Conservation (phyloP, 139 green algal species). For the Chlamydomonas incerta region DNA sequence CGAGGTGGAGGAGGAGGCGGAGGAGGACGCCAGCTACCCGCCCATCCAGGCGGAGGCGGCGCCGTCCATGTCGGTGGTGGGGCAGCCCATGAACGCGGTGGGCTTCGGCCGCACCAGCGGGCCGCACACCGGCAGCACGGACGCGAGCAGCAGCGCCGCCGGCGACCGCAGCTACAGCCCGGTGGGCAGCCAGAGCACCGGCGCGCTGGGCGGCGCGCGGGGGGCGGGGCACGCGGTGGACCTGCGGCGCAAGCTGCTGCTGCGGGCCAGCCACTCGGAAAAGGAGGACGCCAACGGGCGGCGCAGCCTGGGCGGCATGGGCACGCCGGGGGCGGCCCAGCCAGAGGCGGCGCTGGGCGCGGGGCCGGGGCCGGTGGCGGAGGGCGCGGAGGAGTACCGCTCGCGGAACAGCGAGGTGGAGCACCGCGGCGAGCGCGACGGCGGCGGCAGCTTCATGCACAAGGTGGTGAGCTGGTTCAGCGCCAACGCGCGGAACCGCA, state of each 20-base stretch:
- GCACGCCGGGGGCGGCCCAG: background rate
- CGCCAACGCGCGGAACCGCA: slow-evolving; percentile 17
- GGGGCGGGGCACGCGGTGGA: background rate
- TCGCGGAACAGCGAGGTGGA: slow-evolving; percentile 21
- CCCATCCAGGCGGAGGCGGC: slow-evolving; percentile 30
- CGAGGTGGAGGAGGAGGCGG: background rate
- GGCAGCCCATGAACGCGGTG: background rate
- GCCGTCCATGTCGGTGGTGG: background rate
- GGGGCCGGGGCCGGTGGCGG: background rate
- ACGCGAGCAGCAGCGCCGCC: background rate
- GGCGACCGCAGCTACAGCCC: background rate
- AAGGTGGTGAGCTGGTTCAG: slow-evolving; percentile 27
- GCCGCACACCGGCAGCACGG: background rate
- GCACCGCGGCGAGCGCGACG: background rate
- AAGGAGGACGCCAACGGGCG: background rate
- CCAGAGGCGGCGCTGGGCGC: background rate
- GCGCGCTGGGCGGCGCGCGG: background rate
- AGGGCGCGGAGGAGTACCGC: slow-evolving; percentile 20
- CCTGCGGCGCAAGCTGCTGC: slow-evolving; percentile 31
- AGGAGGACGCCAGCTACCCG: slow-evolving; percentile 41
- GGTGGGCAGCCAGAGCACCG: background rate
- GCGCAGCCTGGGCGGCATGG: background rate
- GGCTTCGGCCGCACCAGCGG: background rate
- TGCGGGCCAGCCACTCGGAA: slow-evolving; percentile 23
- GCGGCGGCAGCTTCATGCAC: slow-evolving; percentile 37